phyloP scores from a whole-genome alignment of 208 protist genomes.

The Zelonia costaricensis region DNA sequence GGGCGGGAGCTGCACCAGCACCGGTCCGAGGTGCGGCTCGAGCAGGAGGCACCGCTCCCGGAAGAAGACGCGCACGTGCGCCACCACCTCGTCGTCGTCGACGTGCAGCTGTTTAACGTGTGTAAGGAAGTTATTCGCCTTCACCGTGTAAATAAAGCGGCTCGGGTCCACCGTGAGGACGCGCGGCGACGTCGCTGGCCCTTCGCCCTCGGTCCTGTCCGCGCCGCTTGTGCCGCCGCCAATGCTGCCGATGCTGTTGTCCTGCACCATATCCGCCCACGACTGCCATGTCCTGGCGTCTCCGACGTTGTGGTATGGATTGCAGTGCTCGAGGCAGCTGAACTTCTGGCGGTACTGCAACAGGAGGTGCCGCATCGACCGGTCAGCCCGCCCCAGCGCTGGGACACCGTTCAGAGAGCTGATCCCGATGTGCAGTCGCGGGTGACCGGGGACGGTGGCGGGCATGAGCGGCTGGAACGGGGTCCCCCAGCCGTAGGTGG shows the following conservation, averaged over 20 bases:
- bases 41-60: constrained; percentile 39
- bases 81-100: constrained; percentile 40
- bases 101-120: constrained; percentile 62
- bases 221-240: neutral
- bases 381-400: constrained; percentile 38
- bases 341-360: constrained; percentile 61
- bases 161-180: neutral
- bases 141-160: constrained; percentile 70
- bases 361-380: constrained; percentile 61
- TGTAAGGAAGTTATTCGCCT: constrained; percentile 78
- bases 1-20: constrained; percentile 74
- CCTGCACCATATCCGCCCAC: constrained; percentile 52
- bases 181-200: neutral
- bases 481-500: constrained; percentile 59
- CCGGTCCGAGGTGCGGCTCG: constrained; percentile 50
- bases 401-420: constrained; percentile 75
- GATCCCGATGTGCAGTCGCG: constrained; percentile 70
- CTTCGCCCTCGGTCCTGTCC: no score
- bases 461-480: constrained; percentile 40
- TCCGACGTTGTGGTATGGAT: constrained; percentile 64
- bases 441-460: constrained; percentile 35
- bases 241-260: constrained; percentile 14
- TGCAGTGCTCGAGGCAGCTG: constrained; percentile 80
- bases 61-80: constrained; percentile 57
- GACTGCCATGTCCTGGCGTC: constrained; percentile 47